phyloP scores from a whole-genome alignment of 768 basidiomycete genomes.

The Boletales sp. region DNA sequence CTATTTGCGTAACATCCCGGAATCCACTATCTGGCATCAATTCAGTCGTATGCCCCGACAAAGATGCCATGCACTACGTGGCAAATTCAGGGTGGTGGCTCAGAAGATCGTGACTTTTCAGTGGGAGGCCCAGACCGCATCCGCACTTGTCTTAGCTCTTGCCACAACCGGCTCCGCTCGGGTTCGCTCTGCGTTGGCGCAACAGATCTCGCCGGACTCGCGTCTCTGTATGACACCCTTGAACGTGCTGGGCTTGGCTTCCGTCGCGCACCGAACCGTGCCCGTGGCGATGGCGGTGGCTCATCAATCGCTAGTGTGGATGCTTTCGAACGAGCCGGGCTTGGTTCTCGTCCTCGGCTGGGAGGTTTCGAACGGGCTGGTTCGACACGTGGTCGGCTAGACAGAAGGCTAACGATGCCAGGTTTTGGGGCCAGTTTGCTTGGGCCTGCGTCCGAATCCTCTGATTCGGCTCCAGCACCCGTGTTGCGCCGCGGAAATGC shows the following conservation, averaged over 20 bases:
- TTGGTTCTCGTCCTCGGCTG: constrained; percentile 27
- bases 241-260: constrained; percentile 39
- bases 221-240: constrained; percentile 24
- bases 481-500: constrained; percentile 28
- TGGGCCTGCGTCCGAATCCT: constrained; percentile 29
- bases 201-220: constrained; percentile 26
- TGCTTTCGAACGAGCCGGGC: constrained; percentile 29
- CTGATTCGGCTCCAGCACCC: constrained; percentile 28
- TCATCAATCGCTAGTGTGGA: constrained; percentile 22
- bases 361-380: constrained; percentile 25
- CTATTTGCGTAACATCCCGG: background rate
- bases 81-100: constrained; percentile 33
- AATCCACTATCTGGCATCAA: constrained; percentile 10
- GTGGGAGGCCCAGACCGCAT: constrained; percentile 45
- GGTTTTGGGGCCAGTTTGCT: constrained; percentile 26
- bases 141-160: constrained; percentile 50
- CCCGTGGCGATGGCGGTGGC: constrained; percentile 27
- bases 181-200: constrained; percentile 33
- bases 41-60: constrained; percentile 11
- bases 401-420: constrained; percentile 39
- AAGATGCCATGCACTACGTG: constrained; percentile 10
- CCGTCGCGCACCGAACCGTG: constrained; percentile 35
- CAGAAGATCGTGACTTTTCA: constrained; percentile 37
- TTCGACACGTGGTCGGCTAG: constrained; percentile 29
- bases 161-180: constrained; percentile 49